phyloP scores from a whole-genome alignment of 352 stramenopile genomes.

The Globisporangium solare region DNA sequence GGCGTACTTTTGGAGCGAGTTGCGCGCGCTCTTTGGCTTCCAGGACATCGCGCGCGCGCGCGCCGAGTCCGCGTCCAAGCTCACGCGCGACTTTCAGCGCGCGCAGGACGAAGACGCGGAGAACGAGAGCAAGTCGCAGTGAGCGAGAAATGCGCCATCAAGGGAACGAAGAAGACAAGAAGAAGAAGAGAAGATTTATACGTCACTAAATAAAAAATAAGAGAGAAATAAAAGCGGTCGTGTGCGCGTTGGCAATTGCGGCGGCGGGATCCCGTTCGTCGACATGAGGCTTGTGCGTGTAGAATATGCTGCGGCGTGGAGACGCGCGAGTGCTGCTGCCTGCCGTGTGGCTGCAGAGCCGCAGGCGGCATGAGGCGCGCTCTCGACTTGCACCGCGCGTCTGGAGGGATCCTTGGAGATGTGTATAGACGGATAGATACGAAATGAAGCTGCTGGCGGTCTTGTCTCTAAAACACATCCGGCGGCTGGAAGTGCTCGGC shows the following conservation, averaged over 20 bases:
- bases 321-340: no score
- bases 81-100: constrained; percentile 44
- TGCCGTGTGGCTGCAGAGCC: no score
- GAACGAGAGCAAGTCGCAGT: background rate
- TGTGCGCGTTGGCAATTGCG: no score
- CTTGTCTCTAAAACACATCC: constrained; percentile 56
- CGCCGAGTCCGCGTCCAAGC: constrained; percentile 58
- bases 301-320: no score
- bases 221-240: background rate
- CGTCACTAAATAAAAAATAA: constrained; percentile 13
- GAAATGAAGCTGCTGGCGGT: no score
- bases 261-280: no score
- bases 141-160: constrained; percentile 3
- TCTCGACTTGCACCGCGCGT: no score
- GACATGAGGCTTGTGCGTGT: no score
- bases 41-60: constrained; percentile 61
- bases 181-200: background rate
- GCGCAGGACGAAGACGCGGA: constrained; percentile 6
- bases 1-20: constrained; percentile 50
- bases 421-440: constrained; percentile 2
- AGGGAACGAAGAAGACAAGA: background rate
- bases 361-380: no score
- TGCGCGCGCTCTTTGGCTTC: constrained; percentile 58
- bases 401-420: background rate
- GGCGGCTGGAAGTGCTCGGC: constrained; percentile 40